Evolutionary conservation across 257 asterid genomes (phyloP).

Genomic region (Ehretia macrophylla): DNA sequence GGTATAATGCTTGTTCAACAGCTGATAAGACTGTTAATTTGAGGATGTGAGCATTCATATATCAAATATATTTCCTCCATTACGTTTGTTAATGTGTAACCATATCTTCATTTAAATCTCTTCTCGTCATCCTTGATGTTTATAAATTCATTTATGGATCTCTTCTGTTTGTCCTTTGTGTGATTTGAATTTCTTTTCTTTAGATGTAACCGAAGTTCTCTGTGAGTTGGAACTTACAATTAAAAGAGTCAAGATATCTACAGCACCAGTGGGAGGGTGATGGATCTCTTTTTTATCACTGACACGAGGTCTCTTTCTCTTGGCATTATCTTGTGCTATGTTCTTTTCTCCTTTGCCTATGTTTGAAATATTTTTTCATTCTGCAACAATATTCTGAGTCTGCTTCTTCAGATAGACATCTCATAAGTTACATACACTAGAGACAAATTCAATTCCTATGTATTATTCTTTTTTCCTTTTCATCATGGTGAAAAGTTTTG

Average conservation of each 20-base stretch:
- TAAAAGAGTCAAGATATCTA: constrained; percentile 57
- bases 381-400: too few species aligned
- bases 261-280: constrained; percentile 71
- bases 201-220: constrained; percentile 73
- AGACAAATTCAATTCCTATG: too few species aligned
- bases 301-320: constrained; percentile 50
- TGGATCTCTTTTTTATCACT: constrained; percentile 68
- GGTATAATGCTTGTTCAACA: constrained; percentile 1
- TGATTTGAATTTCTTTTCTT: background rate
- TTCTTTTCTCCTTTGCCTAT: background rate
- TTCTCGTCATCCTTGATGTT: background rate
- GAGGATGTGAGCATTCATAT: background rate
- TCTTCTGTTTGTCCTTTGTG: background rate
- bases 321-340: background rate
- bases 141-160: background rate
- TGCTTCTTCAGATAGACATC: too few species aligned
- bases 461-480: too few species aligned
- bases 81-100: background rate
- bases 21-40: background rate
- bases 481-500: too few species aligned
- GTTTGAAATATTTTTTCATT: background rate
- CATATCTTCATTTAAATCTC: background rate
- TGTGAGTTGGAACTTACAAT: constrained; percentile 63
- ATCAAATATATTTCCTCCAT: background rate
- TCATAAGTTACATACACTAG: too few species aligned